Conservation (phyloP, 129 eudicot genomes). For the Escallonia rubra region DNA sequence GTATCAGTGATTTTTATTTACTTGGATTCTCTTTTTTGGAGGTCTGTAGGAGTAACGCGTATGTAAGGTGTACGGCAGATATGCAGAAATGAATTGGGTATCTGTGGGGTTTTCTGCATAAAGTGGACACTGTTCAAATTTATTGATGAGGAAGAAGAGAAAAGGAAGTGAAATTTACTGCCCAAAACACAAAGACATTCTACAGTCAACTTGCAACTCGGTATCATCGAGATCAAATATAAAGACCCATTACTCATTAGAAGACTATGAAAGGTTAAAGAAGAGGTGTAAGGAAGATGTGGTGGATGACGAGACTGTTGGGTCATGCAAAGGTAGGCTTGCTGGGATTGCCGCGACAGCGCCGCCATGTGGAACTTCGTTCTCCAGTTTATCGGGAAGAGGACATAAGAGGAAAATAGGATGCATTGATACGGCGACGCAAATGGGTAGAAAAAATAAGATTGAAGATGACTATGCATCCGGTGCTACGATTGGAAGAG, state of each 20-base stretch:
- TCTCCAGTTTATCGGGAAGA: slow-evolving; percentile 36
- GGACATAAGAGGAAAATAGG: slow-evolving; percentile 67
- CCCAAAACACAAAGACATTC: slow-evolving; percentile 16
- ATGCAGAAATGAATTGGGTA: too few species aligned
- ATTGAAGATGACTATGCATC: slow-evolving; percentile 44
- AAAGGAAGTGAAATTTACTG: slow-evolving; percentile 57
- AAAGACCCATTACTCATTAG: slow-evolving; percentile 58
- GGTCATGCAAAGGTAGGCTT: slow-evolving; percentile 46
- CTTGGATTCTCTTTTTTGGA: too few species aligned
- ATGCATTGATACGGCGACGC: slow-evolving; percentile 55
- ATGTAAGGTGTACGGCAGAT: too few species aligned
- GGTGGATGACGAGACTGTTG: slow-evolving; percentile 24
- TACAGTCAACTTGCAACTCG: slow-evolving; percentile 23
- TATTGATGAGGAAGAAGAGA: slow-evolving; percentile 71
- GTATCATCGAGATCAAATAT: slow-evolving; percentile 37
- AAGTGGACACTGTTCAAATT: background rate
- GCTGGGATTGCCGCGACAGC: slow-evolving; percentile 55
- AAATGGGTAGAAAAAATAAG: slow-evolving; percentile 57
- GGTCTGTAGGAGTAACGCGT: too few species aligned
- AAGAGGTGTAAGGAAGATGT: slow-evolving; percentile 55
- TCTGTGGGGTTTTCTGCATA: too few species aligned
- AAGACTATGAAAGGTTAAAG: slow-evolving; percentile 55
- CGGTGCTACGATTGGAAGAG: slow-evolving; percentile 48
- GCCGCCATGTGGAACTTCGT: slow-evolving; percentile 48
- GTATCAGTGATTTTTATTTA: too few species aligned